These are phyloP conservation scores for Linderniella brevidens DNA, from an alignment of 257 asterid species.

Conservation along the genomic window DNA sequence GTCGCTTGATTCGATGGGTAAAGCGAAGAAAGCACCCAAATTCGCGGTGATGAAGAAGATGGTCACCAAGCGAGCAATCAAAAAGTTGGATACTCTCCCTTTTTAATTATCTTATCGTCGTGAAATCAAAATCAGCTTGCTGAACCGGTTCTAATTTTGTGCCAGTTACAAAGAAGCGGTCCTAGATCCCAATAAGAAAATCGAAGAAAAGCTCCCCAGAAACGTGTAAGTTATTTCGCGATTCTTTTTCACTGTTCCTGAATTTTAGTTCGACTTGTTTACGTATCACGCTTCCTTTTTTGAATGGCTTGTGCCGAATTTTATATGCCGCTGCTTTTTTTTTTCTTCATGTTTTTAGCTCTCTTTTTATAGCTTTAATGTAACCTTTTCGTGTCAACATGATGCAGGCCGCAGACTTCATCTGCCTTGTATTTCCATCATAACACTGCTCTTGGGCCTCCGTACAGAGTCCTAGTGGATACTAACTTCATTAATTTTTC, in stretches of 20 bases:
- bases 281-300: too few species aligned
- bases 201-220: constrained; percentile 64
- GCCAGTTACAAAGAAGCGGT: constrained; percentile 65
- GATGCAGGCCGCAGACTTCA: constrained; percentile 70
- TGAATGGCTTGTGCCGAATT: too few species aligned
- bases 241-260: not conserved
- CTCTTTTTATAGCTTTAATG: not conserved
- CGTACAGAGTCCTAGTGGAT: constrained; percentile 79
- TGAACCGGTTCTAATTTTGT: not conserved
- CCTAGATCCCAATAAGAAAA: constrained; percentile 77
- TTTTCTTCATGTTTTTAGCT: not conserved
- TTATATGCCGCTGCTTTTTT: not conserved
- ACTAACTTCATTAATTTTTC: constrained; percentile 95
- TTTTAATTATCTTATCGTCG: not conserved
- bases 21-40: constrained; percentile 67
- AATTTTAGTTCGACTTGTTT: too few species aligned
- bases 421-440: constrained; percentile 79
- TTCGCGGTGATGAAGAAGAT: constrained; percentile 90
- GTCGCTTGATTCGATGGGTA: constrained; percentile 38
- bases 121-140: constrained; percentile 1
- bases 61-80: constrained; percentile 53
- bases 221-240: constrained; percentile 43
- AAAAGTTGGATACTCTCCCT: constrained; percentile 26
- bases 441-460: constrained; percentile 91
- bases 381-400: constrained; percentile 4